phyloP scores from a whole-genome alignment of 495 filamentous ascomycete genomes.

The Hypoxylon crocopeplum region DNA sequence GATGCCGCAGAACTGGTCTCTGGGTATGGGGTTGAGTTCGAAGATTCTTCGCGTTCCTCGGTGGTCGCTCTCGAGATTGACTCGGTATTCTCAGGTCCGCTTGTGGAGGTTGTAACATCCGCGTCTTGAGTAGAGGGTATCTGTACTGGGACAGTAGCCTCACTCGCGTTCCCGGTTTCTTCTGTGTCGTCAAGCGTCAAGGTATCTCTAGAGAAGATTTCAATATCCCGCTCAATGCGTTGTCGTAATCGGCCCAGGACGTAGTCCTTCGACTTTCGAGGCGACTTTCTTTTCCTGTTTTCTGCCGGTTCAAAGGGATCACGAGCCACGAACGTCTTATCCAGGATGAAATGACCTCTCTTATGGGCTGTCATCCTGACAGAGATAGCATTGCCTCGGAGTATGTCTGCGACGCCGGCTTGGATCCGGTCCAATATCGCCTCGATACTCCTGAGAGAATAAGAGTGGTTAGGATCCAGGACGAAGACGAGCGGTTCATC shows the following conservation, averaged over 20 bases:
- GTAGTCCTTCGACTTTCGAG: constrained; percentile 35
- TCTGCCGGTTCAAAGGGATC: constrained; percentile 37
- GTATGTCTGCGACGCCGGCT: constrained; percentile 52
- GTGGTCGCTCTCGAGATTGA: constrained; percentile 18
- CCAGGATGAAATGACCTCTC: constrained; percentile 53
- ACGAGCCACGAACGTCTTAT: constrained; percentile 53
- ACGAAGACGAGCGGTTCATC: constrained; percentile 47
- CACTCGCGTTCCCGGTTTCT: constrained; percentile 20
- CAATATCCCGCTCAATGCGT: constrained; percentile 51
- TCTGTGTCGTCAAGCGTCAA: constrained; percentile 50
- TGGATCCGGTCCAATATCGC: constrained; percentile 54
- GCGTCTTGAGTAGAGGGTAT: constrained; percentile 8
- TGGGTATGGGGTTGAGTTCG: constrained; percentile 21
- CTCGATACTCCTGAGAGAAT: constrained; percentile 47
- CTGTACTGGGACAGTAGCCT: constrained; percentile 6
- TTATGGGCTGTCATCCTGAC: constrained; percentile 53
- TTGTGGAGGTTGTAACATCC: constrained; percentile 3
- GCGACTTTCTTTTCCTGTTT: constrained; percentile 22
- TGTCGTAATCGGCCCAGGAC: constrained; percentile 45
- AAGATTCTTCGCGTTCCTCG: constrained; percentile 16
- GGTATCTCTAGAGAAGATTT: constrained; percentile 54
- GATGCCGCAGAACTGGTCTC: constrained; percentile 21
- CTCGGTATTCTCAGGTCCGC: constrained; percentile 14
- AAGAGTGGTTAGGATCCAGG: constrained; percentile 40
- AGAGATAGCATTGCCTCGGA: constrained; percentile 50